Conservation (phyloP, 2,329 filamentous ascomycete genomes). For the Gnomoniopsis sp. region DNA sequence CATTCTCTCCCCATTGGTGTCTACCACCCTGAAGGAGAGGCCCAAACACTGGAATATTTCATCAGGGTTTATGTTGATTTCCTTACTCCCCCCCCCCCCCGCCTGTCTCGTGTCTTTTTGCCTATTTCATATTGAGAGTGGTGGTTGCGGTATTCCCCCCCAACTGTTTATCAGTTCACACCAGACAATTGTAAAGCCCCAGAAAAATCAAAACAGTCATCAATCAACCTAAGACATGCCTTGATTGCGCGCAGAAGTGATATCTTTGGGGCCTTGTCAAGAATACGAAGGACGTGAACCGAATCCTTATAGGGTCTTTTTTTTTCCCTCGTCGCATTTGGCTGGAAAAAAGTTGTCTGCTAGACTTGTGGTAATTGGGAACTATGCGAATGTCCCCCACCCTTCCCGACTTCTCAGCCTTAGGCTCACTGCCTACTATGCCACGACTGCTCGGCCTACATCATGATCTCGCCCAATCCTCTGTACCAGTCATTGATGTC, state of each 20-base stretch:
- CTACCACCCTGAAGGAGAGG: conserved; percentile 10
- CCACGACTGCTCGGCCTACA: neutral
- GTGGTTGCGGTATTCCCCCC: conserved; percentile 17
- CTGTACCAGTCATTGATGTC: neutral
- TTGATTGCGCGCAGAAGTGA: neutral
- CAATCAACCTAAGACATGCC: conserved; percentile 1
- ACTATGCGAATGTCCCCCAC: too few relatives aligned
- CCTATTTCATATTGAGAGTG: conserved; percentile 18
- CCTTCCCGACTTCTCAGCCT: too few relatives aligned
- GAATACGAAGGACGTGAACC: too few relatives aligned
- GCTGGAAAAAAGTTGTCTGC: too few relatives aligned
- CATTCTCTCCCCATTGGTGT: conserved; percentile 3
- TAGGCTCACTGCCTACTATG: neutral
- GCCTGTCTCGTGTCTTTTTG: conserved; percentile 19
- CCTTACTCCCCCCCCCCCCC: conserved; percentile 14
- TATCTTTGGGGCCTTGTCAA: neutral
- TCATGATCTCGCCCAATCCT: neutral
- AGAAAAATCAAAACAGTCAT: conserved; percentile 20
- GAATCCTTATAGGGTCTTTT: too few relatives aligned
- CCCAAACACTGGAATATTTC: conserved; percentile 15
- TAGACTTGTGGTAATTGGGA: too few relatives aligned
- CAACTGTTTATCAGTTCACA: conserved; percentile 19
- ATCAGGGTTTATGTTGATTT: conserved; percentile 19
- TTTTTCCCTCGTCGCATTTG: too few relatives aligned
- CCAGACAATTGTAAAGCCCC: conserved; percentile 19